These are phyloP conservation scores for Trichoderma sp. DNA, from an alignment of 2,329 filamentous ascomycete genomes.

Conservation along the genomic window DNA sequence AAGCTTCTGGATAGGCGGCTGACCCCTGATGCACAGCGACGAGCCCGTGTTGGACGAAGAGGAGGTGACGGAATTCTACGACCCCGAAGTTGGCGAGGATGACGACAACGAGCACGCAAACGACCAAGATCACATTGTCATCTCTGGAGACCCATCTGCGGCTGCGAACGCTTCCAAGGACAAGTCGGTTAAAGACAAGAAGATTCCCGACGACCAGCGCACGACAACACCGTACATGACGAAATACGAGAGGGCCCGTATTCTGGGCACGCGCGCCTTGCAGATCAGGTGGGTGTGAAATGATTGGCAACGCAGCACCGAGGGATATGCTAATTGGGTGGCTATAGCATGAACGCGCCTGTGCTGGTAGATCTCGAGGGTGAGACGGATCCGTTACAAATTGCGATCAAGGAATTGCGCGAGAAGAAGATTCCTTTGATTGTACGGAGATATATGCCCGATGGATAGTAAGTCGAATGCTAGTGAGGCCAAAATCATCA, in stretches of 20 bases:
- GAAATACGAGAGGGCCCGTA: conserved; percentile 94
- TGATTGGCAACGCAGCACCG: conserved; percentile 13
- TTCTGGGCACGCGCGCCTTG: conserved; percentile 87
- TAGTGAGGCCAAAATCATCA: not conserved
- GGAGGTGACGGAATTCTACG: conserved; percentile 60
- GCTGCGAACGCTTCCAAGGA: conserved; percentile 58
- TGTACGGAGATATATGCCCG: conserved; percentile 90
- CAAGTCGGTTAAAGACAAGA: conserved; percentile 73
- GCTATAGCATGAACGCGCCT: conserved; percentile 86
- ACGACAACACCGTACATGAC: conserved; percentile 98
- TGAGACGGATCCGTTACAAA: conserved; percentile 95
- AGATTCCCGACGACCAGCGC: conserved; percentile 83
- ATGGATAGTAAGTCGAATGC: conserved; percentile 75
- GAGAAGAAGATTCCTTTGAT: conserved; percentile 99
- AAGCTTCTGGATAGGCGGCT: not conserved
- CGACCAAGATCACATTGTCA: conserved; percentile 60
- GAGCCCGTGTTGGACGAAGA: conserved; percentile 74
- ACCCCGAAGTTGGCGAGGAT: conserved; percentile 56
- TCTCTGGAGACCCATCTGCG: conserved; percentile 64
- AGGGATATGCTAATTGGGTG: conserved; percentile 26
- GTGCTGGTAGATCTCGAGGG: conserved; percentile 95
- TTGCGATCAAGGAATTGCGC: conserved; percentile 93
- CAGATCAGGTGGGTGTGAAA: conserved; percentile 83
- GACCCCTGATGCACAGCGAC: conserved; percentile 50
- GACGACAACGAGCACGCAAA: conserved; percentile 54